A percentile compares a stretch with the other conserved stretches of the same genome.
Conservation (phyloP, 1,284 basidiomycete species). For the Agaricales sp. region DNA sequence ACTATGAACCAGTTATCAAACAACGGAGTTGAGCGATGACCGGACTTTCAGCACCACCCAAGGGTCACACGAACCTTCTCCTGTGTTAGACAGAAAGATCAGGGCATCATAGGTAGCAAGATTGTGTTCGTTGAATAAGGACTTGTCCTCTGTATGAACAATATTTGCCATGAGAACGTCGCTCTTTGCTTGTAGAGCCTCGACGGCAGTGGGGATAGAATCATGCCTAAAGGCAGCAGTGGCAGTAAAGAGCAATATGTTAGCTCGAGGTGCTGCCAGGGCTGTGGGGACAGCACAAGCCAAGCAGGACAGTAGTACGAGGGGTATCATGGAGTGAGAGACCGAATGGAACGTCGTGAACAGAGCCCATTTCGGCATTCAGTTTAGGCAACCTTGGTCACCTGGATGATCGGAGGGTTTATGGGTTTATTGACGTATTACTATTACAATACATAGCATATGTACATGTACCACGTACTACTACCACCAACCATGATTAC, state of each 20-base stretch:
- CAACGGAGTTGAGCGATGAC: not conserved
- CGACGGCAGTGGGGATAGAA: slow-evolving; percentile 63
- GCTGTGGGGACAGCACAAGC: slow-evolving; percentile 9
- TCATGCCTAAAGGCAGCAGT: slow-evolving; percentile 57
- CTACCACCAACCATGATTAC: no score
- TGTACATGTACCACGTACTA: no score
- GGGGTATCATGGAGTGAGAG: slow-evolving; percentile 4
- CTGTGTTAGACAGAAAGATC: slow-evolving; percentile 64
- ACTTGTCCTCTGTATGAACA: slow-evolving; percentile 54
- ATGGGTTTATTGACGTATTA: no score
- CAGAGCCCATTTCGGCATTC: no score
- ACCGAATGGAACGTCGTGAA: not conserved
- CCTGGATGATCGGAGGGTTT: no score
- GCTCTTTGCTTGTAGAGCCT: slow-evolving; percentile 21
- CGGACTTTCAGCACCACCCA: no score
- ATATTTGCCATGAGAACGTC: slow-evolving; percentile 42
- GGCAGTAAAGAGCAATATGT: slow-evolving; percentile 44
- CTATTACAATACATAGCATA: no score
- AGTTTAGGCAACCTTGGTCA: slow-evolving; percentile 1
- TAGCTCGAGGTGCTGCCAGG: slow-evolving; percentile 16
- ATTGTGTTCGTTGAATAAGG: slow-evolving; percentile 44
- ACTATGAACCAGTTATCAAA: slow-evolving; percentile 24
- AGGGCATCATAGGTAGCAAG: slow-evolving; percentile 55
- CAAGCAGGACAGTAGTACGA: slow-evolving; percentile 3
- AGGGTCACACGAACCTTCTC: slow-evolving; percentile 51